Percentiles rank a stretch among this genome's conserved stretches.
Conservation (phyloP, 495 filamentous ascomycete genomes). For the Xylaria telfairii region DNA sequence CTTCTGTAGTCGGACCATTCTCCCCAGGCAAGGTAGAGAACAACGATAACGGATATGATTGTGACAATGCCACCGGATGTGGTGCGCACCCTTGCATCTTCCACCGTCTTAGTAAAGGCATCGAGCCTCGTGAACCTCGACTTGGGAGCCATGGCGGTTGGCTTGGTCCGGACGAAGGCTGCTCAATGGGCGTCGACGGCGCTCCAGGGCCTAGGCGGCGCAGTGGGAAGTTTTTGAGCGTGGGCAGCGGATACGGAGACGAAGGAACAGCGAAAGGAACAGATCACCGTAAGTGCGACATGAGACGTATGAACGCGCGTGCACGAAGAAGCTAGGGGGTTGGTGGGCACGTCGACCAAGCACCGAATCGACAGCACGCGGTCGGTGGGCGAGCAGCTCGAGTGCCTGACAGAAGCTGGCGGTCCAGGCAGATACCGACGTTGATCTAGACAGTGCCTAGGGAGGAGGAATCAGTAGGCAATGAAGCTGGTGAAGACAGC, state of each 20-base stretch:
- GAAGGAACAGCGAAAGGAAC: conserved; percentile 8
- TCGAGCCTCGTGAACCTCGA: conserved; percentile 95
- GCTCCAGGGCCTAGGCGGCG: not conserved
- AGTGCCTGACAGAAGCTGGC: not conserved
- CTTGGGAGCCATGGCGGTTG: conserved; percentile 62
- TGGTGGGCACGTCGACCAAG: conserved; percentile 24
- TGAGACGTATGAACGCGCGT: conserved; percentile 12
- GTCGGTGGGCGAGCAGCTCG: conserved; percentile 19
- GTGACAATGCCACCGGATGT: conserved; percentile 96
- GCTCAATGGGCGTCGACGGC: not conserved
- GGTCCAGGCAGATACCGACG: not conserved
- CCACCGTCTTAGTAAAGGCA: conserved; percentile 98
- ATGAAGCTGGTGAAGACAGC: conserved; percentile 23
- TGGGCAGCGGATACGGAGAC: not conserved
- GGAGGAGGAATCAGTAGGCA: conserved; percentile 25
- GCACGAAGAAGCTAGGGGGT: conserved; percentile 14
- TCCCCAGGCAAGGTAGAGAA: conserved; percentile 88
- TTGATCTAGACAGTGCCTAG: conserved; percentile 8
- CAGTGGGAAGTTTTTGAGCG: not conserved
- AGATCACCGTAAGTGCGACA: conserved; percentile 25
- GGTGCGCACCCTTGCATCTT: conserved; percentile 96
- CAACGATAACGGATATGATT: conserved; percentile 82
- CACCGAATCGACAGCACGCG: conserved; percentile 20
- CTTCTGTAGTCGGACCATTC: conserved; percentile 95
- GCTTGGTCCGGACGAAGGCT: not conserved